These are phyloP conservation scores for Dimargaris verticillata DNA, from an alignment of 192 early-diverging fungal genomes.

Conservation along the genomic window DNA sequence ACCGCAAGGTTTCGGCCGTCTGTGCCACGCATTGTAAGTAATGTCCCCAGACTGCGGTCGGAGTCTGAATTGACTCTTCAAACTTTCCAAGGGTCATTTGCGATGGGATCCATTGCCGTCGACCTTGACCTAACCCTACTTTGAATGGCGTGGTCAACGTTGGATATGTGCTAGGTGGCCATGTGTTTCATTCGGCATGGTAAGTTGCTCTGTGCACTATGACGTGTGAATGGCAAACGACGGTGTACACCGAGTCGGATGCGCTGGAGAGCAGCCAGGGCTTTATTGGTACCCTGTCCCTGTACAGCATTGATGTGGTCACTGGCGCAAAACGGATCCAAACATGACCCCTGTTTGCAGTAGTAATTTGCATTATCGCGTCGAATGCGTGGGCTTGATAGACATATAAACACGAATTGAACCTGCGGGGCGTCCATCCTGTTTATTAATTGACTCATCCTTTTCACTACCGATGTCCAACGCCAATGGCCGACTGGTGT, in stretches of 20 bases:
- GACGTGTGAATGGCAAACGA: background rate
- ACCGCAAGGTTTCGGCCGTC: background rate
- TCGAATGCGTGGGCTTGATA: background rate
- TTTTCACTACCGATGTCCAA: background rate
- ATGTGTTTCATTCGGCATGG: conserved; percentile 6
- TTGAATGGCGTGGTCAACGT: background rate
- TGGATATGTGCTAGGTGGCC: background rate
- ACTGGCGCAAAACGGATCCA: background rate
- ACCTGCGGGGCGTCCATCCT: background rate
- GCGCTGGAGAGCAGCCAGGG: background rate
- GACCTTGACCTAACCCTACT: background rate
- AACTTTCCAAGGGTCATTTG: background rate
- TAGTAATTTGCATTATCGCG: background rate
- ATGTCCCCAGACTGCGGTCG: background rate
- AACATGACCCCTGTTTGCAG: background rate
- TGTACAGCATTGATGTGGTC: background rate
- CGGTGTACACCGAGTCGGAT: background rate
- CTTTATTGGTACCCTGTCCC: background rate
- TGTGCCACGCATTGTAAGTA: conserved; percentile 1
- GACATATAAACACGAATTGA: background rate
- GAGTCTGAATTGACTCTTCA: background rate
- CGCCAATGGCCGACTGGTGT: too few relatives aligned
- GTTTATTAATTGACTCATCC: background rate
- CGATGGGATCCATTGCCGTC: background rate
- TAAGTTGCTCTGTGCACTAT: background rate